Evolutionary conservation across 164 flowering plant genomes (phyloP), one percentile per base, ranked within the genome.

Genomic region (Vitis amurensis): DNA sequence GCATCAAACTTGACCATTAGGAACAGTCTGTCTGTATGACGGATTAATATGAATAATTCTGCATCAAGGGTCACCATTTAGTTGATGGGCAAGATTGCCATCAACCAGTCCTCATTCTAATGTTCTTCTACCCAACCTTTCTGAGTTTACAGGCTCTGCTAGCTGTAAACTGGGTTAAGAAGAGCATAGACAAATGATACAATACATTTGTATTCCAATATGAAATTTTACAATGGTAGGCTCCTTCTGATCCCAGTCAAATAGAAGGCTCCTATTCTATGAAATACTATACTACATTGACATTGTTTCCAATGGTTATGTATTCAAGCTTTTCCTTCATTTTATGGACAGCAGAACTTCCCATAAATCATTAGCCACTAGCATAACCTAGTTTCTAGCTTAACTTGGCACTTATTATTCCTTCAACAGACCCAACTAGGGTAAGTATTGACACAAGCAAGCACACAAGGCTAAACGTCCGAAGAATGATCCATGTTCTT

Each of bases 381-480:
- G 44, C 7, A 37, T 37, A 0, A 37, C 4, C 44, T 37, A 58
- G 61, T 58, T 9, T 57, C 47, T 37, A 75, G 56, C 74, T 72
- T 1, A 80, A 48, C 64, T 69, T 83, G 61, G 80, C 81, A 63
- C 69, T 77, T 31, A 81, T 62, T 23, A 84, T 71, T 19, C 82
- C 82, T 61, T 77, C 69, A 11, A 78, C 19, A 29, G 88, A 82
- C 2, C 88, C 86, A 11, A 80, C 27, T 1, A 79, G 60, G 10
- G 73, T 78, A 15, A 82, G 1, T 17, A 77, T 23, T 0, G 82
- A 31, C 11, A 80, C 70, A 47, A 80, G 4, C 60, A 84, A 75
- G 76, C 84, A 74, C 51, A 78, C 2, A 3, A 68, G 10, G 58
- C 77, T 76, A 47, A 78, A 72, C 7, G 19, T 51, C 37, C 65